Evolutionary conservation across 2,329 filamentous ascomycete species (phyloP).

Genomic region (Apiospora pterosperma): DNA sequence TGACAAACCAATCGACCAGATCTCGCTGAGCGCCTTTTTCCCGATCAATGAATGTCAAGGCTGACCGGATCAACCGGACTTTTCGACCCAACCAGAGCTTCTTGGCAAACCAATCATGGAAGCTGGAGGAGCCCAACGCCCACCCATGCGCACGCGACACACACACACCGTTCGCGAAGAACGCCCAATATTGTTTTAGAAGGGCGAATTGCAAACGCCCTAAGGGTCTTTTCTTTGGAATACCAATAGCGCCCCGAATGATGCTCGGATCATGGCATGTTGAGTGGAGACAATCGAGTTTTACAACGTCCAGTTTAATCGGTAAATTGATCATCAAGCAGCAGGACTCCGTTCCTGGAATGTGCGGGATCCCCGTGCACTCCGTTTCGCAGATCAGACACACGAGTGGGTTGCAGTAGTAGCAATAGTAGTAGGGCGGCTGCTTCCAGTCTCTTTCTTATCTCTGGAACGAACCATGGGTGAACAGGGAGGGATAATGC

Average conservation of each 20-base stretch:
- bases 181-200: background rate
- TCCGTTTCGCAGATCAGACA: slow-evolving; percentile 1
- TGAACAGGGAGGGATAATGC: background rate
- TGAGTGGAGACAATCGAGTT: background rate
- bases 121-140: background rate
- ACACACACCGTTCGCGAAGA: background rate
- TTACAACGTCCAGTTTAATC: background rate
- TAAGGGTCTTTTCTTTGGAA: too few relatives aligned
- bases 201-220: background rate
- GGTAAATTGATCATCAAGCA: background rate
- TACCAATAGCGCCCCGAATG: too few relatives aligned
- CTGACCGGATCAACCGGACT: background rate
- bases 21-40: too few relatives aligned
- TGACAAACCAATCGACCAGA: background rate
- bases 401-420: background rate
- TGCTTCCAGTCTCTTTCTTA: background rate
- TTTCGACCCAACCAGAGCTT: background rate
- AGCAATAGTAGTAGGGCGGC: background rate
- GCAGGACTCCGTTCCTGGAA: background rate
- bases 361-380: background rate
- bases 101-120: background rate
- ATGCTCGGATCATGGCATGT: background rate
- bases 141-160: background rate
- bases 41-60: background rate
- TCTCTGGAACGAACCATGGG: background rate